Evolutionary conservation across 2,329 filamentous ascomycete species (phyloP).

Genomic region (Ceratocystiopsis minuta): DNA sequence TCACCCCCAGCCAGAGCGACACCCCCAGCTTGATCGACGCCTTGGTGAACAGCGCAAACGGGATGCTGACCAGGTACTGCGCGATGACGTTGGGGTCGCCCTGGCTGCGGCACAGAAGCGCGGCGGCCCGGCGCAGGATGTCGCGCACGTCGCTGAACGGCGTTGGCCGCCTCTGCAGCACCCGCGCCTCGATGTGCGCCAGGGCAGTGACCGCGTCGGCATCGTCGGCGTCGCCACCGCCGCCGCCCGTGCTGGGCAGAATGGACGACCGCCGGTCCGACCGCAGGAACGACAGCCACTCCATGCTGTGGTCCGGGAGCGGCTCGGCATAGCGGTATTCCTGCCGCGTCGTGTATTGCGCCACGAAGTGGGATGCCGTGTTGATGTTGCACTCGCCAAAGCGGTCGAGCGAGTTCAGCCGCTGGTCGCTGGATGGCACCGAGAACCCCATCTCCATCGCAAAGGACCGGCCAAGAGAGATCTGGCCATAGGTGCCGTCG

Average conservation of each 20-base stretch:
- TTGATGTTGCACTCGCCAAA: slow-evolving; percentile 63
- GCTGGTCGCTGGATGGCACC: slow-evolving; percentile 73
- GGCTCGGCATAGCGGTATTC: slow-evolving; percentile 82
- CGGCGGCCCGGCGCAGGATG: slow-evolving; percentile 67
- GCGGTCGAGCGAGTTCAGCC: slow-evolving; percentile 63
- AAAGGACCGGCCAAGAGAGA: slow-evolving; percentile 84
- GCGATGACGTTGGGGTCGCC: slow-evolving; percentile 54
- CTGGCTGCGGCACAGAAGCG: slow-evolving; percentile 62
- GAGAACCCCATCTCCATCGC: slow-evolving; percentile 79
- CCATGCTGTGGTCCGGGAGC: slow-evolving; percentile 47
- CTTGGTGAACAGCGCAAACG: slow-evolving; percentile 84
- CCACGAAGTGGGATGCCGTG: slow-evolving; percentile 86
- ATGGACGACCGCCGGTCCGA: slow-evolving; percentile 34
- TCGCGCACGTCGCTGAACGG: slow-evolving; percentile 61
- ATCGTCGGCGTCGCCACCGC: slow-evolving; percentile 12
- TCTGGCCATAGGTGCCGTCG: slow-evolving; percentile 75
- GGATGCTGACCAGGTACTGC: slow-evolving; percentile 78
- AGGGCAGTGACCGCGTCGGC: slow-evolving; percentile 47
- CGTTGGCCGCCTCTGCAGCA: slow-evolving; percentile 50
- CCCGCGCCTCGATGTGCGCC: slow-evolving; percentile 52
- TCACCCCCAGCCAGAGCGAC: slow-evolving; percentile 89
- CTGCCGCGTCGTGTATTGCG: slow-evolving; percentile 91
- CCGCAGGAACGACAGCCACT: slow-evolving; percentile 44
- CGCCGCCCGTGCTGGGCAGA: slow-evolving; percentile 17
- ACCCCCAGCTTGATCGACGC: slow-evolving; percentile 91